Evolutionary conservation across 176 grass and related monocot genomes (phyloP).

Genomic region (Cenchrus fungigraminus): DNA sequence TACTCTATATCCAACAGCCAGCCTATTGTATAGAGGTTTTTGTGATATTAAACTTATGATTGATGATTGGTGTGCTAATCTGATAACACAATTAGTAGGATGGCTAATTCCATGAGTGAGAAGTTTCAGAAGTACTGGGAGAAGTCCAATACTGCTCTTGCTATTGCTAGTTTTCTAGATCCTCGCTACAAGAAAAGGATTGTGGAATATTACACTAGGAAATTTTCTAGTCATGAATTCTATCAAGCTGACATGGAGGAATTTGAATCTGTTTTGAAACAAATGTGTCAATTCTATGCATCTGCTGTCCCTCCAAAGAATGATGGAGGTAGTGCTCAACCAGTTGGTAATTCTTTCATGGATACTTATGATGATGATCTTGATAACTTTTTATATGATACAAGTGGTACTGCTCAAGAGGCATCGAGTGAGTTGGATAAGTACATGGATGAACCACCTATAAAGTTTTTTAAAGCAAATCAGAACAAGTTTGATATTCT

Average conservation of each 20-base stretch:
- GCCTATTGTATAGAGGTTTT: not conserved
- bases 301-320: too few species aligned
- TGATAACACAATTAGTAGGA: not conserved
- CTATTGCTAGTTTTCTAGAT: not conserved
- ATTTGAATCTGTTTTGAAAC: not conserved
- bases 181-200: not conserved
- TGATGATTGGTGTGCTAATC: not conserved
- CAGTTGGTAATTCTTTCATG: too few species aligned
- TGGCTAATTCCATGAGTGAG: not conserved
- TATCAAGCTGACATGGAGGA: too few species aligned
- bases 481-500: not conserved
- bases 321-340: too few species aligned
- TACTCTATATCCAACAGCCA: not conserved
- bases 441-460: not conserved
- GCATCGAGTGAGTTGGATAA: not conserved
- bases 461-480: not conserved
- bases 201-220: not conserved
- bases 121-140: not conserved
- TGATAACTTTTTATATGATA: too few species aligned
- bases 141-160: not conserved
- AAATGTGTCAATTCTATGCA: too few species aligned
- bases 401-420: too few species aligned
- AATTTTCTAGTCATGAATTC: too few species aligned
- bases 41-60: conserved; percentile 1
- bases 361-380: too few species aligned